Percentiles rank a stretch among this genome's conserved stretches.
These are phyloP conservation scores for Cryptococcus hybrid DNA, from an alignment of 1,284 basidiomycete species.

Conservation along the genomic window DNA sequence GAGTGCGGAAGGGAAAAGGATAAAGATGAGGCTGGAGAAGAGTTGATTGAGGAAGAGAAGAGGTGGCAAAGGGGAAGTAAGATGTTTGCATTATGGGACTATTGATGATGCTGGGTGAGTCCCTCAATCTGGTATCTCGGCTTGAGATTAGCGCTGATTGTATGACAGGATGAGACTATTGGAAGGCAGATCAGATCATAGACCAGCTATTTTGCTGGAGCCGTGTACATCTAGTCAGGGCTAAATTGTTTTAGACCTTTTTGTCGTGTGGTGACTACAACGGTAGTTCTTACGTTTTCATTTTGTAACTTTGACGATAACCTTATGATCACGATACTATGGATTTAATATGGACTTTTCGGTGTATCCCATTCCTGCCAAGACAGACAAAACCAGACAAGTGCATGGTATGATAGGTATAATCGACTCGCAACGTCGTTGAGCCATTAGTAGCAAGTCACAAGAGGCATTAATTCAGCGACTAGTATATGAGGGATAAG, in stretches of 20 bases:
- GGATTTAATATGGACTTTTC: no score
- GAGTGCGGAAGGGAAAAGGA: background rate
- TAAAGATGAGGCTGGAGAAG: background rate
- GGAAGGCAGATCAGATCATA: conserved; percentile 49
- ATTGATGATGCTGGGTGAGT: conserved; percentile 47
- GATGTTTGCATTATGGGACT: conserved; percentile 49
- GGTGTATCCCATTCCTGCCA: no score
- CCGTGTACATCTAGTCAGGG: conserved; percentile 41
- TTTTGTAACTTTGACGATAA: background rate
- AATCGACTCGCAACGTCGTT: no score
- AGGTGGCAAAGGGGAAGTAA: conserved; percentile 44
- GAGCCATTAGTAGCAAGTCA: no score
- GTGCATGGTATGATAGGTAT: no score
- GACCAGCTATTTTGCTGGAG: conserved; percentile 49
- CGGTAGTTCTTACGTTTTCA: background rate
- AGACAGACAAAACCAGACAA: no score
- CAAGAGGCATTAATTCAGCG: no score
- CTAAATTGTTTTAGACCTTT: background rate
- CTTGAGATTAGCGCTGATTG: conserved; percentile 1
- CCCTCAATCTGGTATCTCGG: no score
- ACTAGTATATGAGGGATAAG: no score
- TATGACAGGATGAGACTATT: conserved; percentile 39
- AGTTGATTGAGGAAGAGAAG: conserved; percentile 1
- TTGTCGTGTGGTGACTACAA: background rate
- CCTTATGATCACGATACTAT: background rate